Percentiles rank a stretch among this genome's conserved stretches.
These are phyloP conservation scores for Penicillium chermesinum DNA, from an alignment of 495 filamentous ascomycete genomes.

Conservation along the genomic window DNA sequence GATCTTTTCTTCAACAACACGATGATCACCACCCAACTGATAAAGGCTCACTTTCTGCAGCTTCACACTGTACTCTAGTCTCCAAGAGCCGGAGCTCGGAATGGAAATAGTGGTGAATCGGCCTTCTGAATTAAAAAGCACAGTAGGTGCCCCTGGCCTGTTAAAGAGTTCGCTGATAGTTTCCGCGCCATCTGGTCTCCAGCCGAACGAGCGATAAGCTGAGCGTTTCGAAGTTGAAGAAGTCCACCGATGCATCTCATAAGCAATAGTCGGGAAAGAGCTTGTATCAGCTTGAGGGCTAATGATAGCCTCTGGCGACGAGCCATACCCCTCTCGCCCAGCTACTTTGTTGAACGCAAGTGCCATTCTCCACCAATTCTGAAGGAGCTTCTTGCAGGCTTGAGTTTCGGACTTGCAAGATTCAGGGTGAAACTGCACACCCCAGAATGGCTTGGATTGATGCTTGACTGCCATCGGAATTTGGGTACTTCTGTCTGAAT, in stretches of 20 bases:
- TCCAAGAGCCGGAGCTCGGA: conserved; percentile 38
- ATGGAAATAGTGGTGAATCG: conserved; percentile 38
- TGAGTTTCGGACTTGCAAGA: conserved; percentile 74
- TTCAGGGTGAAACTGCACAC: conserved; percentile 91
- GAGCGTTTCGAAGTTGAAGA: conserved; percentile 26
- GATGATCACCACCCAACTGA: conserved; percentile 11
- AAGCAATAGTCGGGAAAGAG: conserved; percentile 26
- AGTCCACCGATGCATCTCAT: conserved; percentile 36
- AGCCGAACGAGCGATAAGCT: conserved; percentile 22
- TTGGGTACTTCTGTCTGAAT: conserved; percentile 10
- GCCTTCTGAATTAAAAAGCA: conserved; percentile 42
- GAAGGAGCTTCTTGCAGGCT: conserved; percentile 60
- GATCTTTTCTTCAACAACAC: conserved; percentile 17
- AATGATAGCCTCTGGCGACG: conserved; percentile 22
- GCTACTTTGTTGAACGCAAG: conserved; percentile 34
- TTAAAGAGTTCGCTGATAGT: conserved; percentile 35
- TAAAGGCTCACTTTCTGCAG: conserved; percentile 19
- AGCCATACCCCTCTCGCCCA: conserved; percentile 26
- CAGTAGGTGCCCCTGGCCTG: conserved; percentile 30
- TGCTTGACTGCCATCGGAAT: conserved; percentile 80
- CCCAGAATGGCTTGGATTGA: conserved; percentile 72
- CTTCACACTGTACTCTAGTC: conserved; percentile 35
- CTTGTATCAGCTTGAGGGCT: conserved; percentile 16
- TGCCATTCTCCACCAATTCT: conserved; percentile 66
- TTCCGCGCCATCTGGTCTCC: conserved; percentile 24